Evolutionary conservation across 78 protist species (phyloP).

Genomic region (Blattamonas nauphoetae): DNA sequence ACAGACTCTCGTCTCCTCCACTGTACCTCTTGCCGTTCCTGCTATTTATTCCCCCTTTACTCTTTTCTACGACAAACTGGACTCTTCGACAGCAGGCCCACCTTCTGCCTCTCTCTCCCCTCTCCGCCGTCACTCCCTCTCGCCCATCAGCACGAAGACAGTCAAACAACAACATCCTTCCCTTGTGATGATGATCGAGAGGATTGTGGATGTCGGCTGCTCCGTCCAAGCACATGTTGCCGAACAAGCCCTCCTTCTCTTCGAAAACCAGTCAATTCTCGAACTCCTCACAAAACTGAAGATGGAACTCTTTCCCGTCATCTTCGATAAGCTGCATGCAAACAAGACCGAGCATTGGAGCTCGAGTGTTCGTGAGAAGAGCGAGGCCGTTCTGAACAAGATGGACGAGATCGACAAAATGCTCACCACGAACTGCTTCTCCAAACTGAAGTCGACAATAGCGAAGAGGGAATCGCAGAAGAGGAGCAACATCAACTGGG

Average conservation of each 20-base stretch:
- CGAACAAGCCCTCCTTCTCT: not conserved
- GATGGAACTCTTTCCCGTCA: not conserved
- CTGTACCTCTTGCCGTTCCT: no score
- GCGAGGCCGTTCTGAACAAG: not conserved
- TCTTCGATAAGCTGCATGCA: not conserved
- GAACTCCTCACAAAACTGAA: not conserved
- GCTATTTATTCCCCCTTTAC: no score
- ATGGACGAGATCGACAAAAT: not conserved
- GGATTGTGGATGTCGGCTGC: not conserved
- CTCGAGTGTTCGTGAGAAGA: not conserved
- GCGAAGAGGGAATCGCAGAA: no score
- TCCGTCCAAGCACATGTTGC: not conserved
- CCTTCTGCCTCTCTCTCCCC: not conserved
- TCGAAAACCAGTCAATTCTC: not conserved
- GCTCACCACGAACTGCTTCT: not conserved
- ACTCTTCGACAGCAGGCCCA: no score
- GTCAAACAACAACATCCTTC: no score
- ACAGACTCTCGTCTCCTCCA: no score
- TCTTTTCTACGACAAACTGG: no score
- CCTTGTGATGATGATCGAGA: not conserved
- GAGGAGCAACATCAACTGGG: no score
- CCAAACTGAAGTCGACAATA: no score
- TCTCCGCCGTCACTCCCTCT: not conserved
- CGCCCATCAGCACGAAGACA: no score
- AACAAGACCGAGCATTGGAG: not conserved